These are phyloP conservation scores for Malus hybrid DNA, from an alignment of 331 rosid species.

Conservation along the genomic window DNA sequence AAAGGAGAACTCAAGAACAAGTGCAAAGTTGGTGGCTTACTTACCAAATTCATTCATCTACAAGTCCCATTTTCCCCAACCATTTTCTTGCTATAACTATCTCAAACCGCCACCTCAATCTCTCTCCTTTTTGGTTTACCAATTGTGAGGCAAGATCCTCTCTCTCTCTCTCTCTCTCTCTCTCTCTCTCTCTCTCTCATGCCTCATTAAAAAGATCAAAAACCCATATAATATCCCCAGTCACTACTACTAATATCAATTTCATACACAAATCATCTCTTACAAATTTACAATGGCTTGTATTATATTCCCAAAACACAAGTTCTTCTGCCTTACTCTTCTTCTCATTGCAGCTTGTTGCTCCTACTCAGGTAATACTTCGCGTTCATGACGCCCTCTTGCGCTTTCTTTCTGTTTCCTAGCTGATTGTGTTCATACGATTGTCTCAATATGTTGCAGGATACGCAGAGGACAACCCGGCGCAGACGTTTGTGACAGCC, in stretches of 20 bases:
- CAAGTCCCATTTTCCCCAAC: slow-evolving; percentile 23
- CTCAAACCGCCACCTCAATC: slow-evolving; percentile 22
- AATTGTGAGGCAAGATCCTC: slow-evolving; percentile 2
- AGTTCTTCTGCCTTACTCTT: slow-evolving; percentile 8
- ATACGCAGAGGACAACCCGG: slow-evolving; percentile 32
- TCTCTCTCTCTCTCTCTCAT: background rate
- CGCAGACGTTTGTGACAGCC: slow-evolving; percentile 34
- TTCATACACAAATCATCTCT: background rate
- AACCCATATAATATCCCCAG: background rate
- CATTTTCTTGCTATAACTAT: slow-evolving; percentile 3
- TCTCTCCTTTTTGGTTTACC: slow-evolving; percentile 9
- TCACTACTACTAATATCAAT: background rate
- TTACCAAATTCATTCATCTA: slow-evolving; percentile 15
- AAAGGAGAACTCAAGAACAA: background rate
- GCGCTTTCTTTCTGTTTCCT: background rate
- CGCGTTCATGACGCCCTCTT: background rate
- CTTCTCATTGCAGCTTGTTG: slow-evolving; percentile 14
- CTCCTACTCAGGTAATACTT: slow-evolving; percentile 37
- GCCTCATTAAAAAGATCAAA: background rate
- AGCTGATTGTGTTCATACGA: background rate
- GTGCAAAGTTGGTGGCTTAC: slow-evolving; percentile 35
- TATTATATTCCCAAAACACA: slow-evolving; percentile 10
- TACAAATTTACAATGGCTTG: slow-evolving; percentile 27
- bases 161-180: background rate
- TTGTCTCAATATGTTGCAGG: slow-evolving; percentile 20